Conservation (phyloP, 768 basidiomycete species). For the Mycena alexandri region DNA sequence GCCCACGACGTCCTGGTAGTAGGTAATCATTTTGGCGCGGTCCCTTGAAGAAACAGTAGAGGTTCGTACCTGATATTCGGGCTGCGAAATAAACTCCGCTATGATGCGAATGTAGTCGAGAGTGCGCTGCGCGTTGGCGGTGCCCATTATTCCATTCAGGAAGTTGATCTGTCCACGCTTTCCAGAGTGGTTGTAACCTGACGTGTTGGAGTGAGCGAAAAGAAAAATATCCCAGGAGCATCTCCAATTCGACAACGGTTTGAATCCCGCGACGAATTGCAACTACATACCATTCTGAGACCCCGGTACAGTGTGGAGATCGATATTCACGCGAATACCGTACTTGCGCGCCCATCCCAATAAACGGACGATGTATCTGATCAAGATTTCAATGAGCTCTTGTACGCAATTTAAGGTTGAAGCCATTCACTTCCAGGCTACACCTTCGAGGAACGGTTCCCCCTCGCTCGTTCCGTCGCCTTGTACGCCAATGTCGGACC, state of each 20-base stretch:
- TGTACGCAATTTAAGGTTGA: no score
- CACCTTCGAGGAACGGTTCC: slow-evolving; percentile 80
- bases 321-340: slow-evolving; percentile 1
- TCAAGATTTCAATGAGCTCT: no score
- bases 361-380: no score
- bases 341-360: slow-evolving; percentile 2
- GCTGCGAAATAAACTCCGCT: slow-evolving; percentile 1
- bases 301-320: background rate
- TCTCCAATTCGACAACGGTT: background rate
- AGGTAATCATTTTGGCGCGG: no score
- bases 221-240: no score
- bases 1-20: background rate
- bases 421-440: slow-evolving; percentile 76
- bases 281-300: background rate
- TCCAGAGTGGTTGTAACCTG: slow-evolving; percentile 1
- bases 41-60: no score
- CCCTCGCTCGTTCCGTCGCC: background rate
- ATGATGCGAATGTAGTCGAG: background rate
- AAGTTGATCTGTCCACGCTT: background rate
- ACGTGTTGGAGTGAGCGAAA: no score
- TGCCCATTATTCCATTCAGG: background rate
- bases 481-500: slow-evolving; percentile 57
- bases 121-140: background rate
- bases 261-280: no score
- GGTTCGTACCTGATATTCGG: background rate